Evolutionary conservation across 148 eudicot species (phyloP).

Genomic region (Gaultheria prostrata): DNA sequence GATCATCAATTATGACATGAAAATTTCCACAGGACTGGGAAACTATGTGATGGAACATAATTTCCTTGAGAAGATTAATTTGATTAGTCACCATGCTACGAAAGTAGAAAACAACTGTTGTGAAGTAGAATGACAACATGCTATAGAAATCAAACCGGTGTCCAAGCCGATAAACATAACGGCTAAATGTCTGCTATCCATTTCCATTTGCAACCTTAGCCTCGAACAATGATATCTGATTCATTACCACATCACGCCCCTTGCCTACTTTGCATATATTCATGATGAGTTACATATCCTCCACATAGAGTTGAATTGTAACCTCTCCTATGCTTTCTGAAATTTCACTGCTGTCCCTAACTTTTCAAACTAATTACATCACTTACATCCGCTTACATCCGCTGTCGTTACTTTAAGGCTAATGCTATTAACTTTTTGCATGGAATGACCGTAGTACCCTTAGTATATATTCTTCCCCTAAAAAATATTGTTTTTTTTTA

Average conservation of each 20-base stretch:
- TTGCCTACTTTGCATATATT: constrained; percentile 97
- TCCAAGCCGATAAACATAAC: constrained; percentile 94
- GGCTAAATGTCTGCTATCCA: constrained; percentile 98
- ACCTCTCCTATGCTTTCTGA: no score
- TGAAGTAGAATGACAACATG: constrained; percentile 94
- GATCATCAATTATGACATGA: neutral
- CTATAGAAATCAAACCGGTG: constrained; percentile 91
- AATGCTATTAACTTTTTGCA: no score
- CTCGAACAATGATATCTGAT: constrained; percentile 92
- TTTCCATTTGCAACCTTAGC: constrained; percentile 99
- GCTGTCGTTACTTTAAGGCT: no score
- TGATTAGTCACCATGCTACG: constrained; percentile 71
- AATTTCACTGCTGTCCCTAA: no score
- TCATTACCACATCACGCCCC: constrained; percentile 99
- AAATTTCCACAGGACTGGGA: neutral
- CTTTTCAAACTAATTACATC: no score
- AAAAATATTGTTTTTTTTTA: no score
- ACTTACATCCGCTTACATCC: no score
- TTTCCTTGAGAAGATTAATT: neutral
- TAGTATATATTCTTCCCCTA: no score
- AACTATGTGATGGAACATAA: neutral
- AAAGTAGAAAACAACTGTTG: constrained; percentile 96
- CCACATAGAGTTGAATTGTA: constrained; percentile 87
- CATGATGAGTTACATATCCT: constrained; percentile 92
- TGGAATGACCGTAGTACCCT: no score